A percentile compares a stretch with the other conserved stretches of the same genome.
These are phyloP conservation scores for Boletus sp. DNA, from an alignment of 1,284 basidiomycete species.

Conservation along the genomic window DNA sequence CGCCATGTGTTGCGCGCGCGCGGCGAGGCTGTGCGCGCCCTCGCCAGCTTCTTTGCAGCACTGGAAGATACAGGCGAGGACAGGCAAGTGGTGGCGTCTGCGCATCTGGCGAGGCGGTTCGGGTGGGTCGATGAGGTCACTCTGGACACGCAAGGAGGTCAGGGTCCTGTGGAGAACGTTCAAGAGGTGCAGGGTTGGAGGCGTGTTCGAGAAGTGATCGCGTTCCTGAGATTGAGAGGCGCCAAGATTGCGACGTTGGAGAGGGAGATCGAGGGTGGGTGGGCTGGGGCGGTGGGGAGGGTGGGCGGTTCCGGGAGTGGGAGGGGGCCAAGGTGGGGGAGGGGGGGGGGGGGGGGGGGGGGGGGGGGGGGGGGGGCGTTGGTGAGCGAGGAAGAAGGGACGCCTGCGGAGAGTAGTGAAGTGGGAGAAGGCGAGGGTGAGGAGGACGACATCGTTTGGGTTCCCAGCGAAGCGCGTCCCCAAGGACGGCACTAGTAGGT, in stretches of 20 bases:
- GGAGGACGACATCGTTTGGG: conserved; percentile 37
- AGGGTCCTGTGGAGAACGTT: conserved; percentile 17
- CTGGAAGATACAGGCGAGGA: conserved; percentile 48
- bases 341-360: too few species aligned
- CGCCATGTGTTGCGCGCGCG: conserved; percentile 82
- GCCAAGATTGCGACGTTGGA: conserved; percentile 58
- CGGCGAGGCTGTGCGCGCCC: conserved; percentile 69
- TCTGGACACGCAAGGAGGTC: conserved; percentile 20
- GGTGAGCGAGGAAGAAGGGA: conserved; percentile 58
- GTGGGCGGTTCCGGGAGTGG: too few species aligned
- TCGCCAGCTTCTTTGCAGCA: conserved; percentile 67
- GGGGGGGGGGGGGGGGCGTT: too few species aligned
- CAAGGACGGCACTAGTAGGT: conserved; percentile 9
- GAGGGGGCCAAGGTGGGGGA: too few species aligned
- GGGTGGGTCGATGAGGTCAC: conserved; percentile 42
- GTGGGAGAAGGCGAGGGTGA: conserved; percentile 24
- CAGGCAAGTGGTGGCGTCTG: conserved; percentile 52
- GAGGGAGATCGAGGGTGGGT: conserved; percentile 49
- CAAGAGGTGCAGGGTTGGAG: conserved; percentile 49
- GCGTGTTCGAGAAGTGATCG: conserved; percentile 56
- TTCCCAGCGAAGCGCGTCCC: conserved; percentile 25
- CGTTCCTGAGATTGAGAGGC: conserved; percentile 58
- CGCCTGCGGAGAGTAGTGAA: conserved; percentile 40
- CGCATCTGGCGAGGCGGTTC: conserved; percentile 55
- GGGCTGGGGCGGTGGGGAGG: conserved; percentile 57